These are phyloP conservation scores for Mallotus nudiflorus DNA, from an alignment of 345 rosid species.

Conservation along the genomic window DNA sequence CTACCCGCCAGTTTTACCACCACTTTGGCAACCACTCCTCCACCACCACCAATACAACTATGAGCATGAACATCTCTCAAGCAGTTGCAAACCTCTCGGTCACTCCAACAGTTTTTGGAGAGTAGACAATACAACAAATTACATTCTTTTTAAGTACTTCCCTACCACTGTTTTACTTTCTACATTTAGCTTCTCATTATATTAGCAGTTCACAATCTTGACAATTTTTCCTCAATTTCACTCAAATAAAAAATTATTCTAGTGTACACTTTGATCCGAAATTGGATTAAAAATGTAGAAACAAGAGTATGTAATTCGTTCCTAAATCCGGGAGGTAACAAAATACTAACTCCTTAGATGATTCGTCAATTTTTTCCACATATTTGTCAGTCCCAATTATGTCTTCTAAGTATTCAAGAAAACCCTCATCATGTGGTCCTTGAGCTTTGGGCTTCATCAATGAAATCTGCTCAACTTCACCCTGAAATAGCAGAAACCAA, in stretches of 20 bases:
- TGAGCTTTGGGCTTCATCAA: conserved; percentile 98
- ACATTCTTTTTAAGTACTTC: neutral
- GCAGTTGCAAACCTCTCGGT: neutral
- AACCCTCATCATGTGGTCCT: conserved; percentile 98
- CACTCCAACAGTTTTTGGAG: neutral
- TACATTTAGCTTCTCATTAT: neutral
- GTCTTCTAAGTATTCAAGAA: conserved; percentile 94
- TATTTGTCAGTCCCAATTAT: conserved; percentile 93
- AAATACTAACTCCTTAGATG: conserved; percentile 69
- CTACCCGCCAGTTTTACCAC: neutral
- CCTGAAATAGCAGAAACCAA: conserved; percentile 48
- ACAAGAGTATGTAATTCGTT: conserved; percentile 6
- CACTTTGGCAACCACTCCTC: neutral
- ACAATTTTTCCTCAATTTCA: neutral
- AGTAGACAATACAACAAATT: neutral
- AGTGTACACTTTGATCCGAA: neutral
- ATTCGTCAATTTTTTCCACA: conserved; percentile 86
- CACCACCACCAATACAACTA: neutral
- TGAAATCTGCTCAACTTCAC: conserved; percentile 99
- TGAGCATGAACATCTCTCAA: neutral
- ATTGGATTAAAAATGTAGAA: neutral
- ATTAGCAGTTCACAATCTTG: neutral
- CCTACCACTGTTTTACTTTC: neutral
- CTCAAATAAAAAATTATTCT: neutral
- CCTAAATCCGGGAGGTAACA: conserved; percentile 3